A percentile compares a stretch with the other conserved stretches of the same genome.
Conservation (phyloP, 305 asterid species). For the Fraxinus latifolia region DNA sequence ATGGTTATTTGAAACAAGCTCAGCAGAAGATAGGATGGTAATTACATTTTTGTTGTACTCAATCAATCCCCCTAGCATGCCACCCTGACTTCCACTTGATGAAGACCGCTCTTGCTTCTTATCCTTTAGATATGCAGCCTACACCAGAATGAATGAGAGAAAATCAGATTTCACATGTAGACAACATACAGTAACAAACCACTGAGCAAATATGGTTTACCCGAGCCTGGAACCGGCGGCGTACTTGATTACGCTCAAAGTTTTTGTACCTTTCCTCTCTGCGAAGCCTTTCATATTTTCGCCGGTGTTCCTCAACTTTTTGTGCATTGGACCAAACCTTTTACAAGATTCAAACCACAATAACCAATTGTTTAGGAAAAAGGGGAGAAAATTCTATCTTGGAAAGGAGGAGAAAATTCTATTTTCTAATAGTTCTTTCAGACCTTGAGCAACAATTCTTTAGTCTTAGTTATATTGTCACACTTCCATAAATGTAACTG, state of each 20-base stretch:
- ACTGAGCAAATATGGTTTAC: slow-evolving; percentile 32
- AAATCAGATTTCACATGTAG: slow-evolving; percentile 6
- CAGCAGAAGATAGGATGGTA: not conserved
- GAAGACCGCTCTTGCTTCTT: slow-evolving; percentile 73
- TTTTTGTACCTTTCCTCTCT: slow-evolving; percentile 74
- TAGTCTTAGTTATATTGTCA: not conserved
- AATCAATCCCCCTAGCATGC: slow-evolving; percentile 64
- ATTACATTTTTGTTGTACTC: slow-evolving; percentile 87
- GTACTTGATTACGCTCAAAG: slow-evolving; percentile 61
- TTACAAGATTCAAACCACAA: not conserved
- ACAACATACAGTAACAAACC: not conserved
- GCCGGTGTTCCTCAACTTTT: slow-evolving; percentile 80
- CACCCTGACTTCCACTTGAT: slow-evolving; percentile 56
- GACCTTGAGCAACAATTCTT: not conserved
- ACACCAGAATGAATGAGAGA: not conserved
- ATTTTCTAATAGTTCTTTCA: not conserved
- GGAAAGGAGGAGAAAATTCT: too few species aligned
- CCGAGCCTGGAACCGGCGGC: slow-evolving; percentile 81
- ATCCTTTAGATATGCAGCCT: slow-evolving; percentile 91
- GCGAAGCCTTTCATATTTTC: slow-evolving; percentile 82
- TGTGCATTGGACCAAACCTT: slow-evolving; percentile 90
- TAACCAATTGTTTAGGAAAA: not conserved
- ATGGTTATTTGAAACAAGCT: not conserved
- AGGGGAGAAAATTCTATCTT: not conserved
- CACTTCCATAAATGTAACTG: not conserved